Evolutionary conservation across 768 basidiomycete species (phyloP).

Genomic region (Collybiopsis confluens): DNA sequence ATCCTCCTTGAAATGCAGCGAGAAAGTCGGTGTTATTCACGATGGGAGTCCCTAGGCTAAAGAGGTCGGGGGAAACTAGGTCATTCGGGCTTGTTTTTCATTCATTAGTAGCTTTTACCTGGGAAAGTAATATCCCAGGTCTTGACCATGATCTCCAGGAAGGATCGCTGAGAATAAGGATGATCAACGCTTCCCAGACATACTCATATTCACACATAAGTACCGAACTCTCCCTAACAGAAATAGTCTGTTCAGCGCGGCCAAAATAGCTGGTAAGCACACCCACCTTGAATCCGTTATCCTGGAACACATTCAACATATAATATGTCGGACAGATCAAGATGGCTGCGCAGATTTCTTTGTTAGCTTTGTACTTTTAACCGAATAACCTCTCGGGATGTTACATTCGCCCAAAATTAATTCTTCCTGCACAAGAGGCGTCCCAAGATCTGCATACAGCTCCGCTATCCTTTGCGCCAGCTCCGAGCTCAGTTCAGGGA

Average conservation of each 20-base stretch:
- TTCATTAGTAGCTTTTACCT: slow-evolving; percentile 24
- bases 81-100: neutral
- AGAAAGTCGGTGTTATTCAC: slow-evolving; percentile 32
- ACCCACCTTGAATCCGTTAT: slow-evolving; percentile 10
- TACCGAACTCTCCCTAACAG: slow-evolving; percentile 36
- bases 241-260: no score
- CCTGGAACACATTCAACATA: slow-evolving; percentile 26
- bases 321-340: slow-evolving; percentile 43
- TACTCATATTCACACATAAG: neutral
- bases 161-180: slow-evolving; percentile 19
- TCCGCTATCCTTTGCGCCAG: slow-evolving; percentile 10
- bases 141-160: slow-evolving; percentile 33
- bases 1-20: slow-evolving; percentile 32
- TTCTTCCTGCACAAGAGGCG: slow-evolving; percentile 14
- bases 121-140: slow-evolving; percentile 37
- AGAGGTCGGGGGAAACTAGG: neutral
- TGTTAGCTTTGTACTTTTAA: no score
- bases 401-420: slow-evolving; percentile 23
- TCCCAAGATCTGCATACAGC: slow-evolving; percentile 14
- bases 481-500: slow-evolving; percentile 16
- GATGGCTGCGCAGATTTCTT: no score
- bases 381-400: no score
- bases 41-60: slow-evolving; percentile 16
- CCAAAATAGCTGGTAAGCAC: no score
- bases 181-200: no score